Base-by-base conservation (phyloP, 169 alveolate species). In the Cryptosporidium andersoni region DNA sequence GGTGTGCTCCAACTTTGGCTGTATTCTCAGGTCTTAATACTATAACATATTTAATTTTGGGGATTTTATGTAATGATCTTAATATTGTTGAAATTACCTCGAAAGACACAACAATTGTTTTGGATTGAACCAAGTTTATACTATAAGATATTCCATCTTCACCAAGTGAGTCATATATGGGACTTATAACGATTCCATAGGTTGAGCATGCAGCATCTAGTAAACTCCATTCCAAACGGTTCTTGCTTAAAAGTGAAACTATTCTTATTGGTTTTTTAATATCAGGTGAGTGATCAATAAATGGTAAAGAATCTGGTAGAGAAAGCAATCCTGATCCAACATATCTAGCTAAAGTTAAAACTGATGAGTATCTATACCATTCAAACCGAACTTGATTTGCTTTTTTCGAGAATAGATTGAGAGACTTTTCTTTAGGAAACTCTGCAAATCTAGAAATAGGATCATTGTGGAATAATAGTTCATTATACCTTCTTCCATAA, bases 81-180 rank as follows among this genome's bases (percentile, higher is more conserved):
- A 74, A 53, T 45, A 74, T 74, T 3, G 85, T 56, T 2, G 40
- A 40, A 39, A 74, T 25, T 37, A 68, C 85, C 34, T 74, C 85
- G 74, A 74, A 58, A 6, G 85, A 74, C 25, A 74, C 85, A 14
- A 74, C 62, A 6, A 74, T 49, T 53, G 85, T 74, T 43, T 66
- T 58, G 25, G 85, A 74, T 62, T 64, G 52, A 14, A 74, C 74
- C 67, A 74, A 16, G 56, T 74, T 74, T 45, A 74, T 74, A 51
- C 85, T 74, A 37, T 74, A 68, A 4, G 85, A 58, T 9, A 74
- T 68, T 56, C 85, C 85, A 8, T 92, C 92, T 12, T 60, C 56
- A 14, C 95, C 96, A 60, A 93, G 88, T 4, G 96, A 89, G 64
- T 92, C 90, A 58, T 93, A 93, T 48, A 93, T 90, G 2, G 96